Evolutionary conservation across 169 alveolate genomes (phyloP).

Genomic region (Eimeria maxima): DNA sequence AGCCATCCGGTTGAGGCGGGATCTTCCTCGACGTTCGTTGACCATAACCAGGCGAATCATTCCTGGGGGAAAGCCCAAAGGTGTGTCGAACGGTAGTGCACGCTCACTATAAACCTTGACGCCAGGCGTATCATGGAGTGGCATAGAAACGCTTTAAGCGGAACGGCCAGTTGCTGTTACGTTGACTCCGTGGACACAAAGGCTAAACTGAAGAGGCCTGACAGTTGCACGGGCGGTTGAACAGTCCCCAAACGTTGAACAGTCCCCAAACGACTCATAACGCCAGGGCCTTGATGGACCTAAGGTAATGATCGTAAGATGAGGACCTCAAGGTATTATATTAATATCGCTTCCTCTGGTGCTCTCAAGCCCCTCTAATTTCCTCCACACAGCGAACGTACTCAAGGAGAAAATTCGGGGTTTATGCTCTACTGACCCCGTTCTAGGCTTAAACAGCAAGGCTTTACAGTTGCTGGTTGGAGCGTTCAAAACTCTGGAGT

Average conservation of each 20-base stretch:
- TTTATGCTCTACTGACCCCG: background rate
- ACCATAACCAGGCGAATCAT: background rate
- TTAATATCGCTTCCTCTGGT: background rate
- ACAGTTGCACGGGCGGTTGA: too few species aligned
- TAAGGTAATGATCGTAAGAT: too few species aligned
- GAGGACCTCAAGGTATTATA: too few species aligned
- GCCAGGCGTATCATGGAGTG: background rate
- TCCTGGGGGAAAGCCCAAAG: background rate
- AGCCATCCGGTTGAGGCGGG: background rate
- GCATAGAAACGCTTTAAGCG: background rate
- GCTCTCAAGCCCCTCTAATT: background rate
- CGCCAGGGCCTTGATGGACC: too few species aligned
- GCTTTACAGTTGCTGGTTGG: background rate
- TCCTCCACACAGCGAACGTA: background rate
- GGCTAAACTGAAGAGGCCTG: background rate
- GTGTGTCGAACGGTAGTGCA: background rate
- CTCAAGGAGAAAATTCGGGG: background rate
- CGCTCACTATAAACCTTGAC: background rate
- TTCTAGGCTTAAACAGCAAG: background rate
- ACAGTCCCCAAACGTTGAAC: too few species aligned
- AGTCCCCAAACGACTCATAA: too few species aligned
- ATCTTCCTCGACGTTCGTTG: background rate
- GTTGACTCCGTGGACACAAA: background rate
- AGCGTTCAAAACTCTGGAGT: background rate
- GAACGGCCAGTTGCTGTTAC: background rate